Base-by-base conservation (phyloP, 2,329 filamentous ascomycete species). In the Botrytis tulipae region DNA sequence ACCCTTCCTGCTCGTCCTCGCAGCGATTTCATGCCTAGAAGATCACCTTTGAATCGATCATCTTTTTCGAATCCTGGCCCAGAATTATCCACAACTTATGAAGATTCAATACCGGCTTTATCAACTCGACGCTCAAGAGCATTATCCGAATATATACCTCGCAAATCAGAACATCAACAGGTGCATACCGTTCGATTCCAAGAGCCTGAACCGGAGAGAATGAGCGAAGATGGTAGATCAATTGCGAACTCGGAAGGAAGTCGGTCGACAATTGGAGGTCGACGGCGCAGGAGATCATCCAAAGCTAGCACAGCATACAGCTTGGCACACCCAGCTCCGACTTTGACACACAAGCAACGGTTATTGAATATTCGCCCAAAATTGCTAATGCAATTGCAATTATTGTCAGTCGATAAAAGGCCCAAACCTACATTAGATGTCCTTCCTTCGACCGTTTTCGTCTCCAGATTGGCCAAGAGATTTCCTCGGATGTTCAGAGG, bases 351-450 rank as follows among this genome's bases (percentile, higher is more conserved):
- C 79, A 87, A 90, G 79, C 92, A 91, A 79, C 76, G 77, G n/a
- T 74, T 82, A 20, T 85, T 92, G 22, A 88, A 91, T 77, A 85
- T 92, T 44, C 88, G 91, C 25, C 91, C 92, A 18, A 89, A 89
- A 70, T 83, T 94, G 29, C 83, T 94, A 9, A 85, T 95, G 9
- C 92, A 95, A 81, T 83, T 95, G 25, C 92, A 94, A 79, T 86
- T 88, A 73, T 81, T 93, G n/a, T 85, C 87, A 3, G 82, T 85
- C 59, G 86, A 89, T 75, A 85, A 84, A 25, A 87, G 92, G 37
- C 91, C 91, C 0, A 86, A 86, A 70, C 92, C 92, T 0, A 87
- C 89, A 6, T 89, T 93, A 76, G 92, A 95, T 77, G 88, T 93
- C n/a, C 87, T 94, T 60, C 91, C 92, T 0, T 89, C 90, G 2